Base-by-base conservation (phyloP, 2,329 filamentous ascomycete species). In the Rosellinia necatrix region DNA sequence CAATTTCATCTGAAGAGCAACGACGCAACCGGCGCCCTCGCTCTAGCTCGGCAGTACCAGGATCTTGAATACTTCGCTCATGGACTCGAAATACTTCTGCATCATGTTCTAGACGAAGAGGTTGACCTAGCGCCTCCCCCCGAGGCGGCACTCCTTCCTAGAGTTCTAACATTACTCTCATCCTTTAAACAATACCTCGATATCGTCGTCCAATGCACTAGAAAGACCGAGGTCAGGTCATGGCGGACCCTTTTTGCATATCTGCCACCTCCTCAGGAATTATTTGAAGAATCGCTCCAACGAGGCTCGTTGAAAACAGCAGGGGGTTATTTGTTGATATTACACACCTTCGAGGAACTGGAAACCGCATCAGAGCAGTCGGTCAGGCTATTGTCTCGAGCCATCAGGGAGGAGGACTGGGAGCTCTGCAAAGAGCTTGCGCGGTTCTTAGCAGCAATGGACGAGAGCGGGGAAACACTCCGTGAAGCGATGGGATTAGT, bases 221-320 rank as follows among this genome's bases (percentile, higher is more conserved):
- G 94, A 51, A 99, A 99, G 74, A 99, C 94, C 0, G 94, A 99
- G 70, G 86, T 96, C 6, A 86, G 93, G 34, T 96, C 91, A 53
- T 99, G 94, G 94, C 87, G 89, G 57, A 97, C 94, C 0, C 80
- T 99, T 1, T 99, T 99, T 72, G 86, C 87, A 4, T 92, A 97
- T 67, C 80, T 99, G 1, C 94, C 94, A 1, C 91, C 93, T 1
- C 91, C 93, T 3, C 88, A 92, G 66, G 90, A 94, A 64, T 81
- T 99, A 0, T 99, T 99, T 66, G 93, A 99, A 71, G 91, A 96
- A 71, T 93, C 92, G 4, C 77, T 99, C 8, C 86, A 89, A 62
- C 85, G 90, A 53, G 92, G 91, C 3, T 90, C 88, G 3, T 78
- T 99, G 46, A 97, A 97, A 74, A 99, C 94, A 5, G 96, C 94